Base-by-base conservation (phyloP, 768 basidiomycete species). In the Leccinum subtestaceum region DNA sequence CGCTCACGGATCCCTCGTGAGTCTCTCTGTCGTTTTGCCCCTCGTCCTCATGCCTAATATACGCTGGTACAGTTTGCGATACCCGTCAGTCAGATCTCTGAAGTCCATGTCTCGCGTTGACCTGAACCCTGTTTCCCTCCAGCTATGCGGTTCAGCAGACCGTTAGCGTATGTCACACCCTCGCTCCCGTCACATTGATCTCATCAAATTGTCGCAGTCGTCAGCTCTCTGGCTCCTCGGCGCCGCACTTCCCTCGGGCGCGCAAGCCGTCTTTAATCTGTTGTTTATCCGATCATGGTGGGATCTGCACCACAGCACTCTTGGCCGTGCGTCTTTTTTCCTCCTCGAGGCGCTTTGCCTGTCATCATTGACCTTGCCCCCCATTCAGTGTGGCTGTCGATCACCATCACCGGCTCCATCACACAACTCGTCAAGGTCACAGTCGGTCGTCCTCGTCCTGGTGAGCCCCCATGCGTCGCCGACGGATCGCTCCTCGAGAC, bases 361-460 rank as follows among this genome's bases (percentile, higher is more conserved):
- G 7, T 21, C 15, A 10, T 29, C 8, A 5, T 46, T 67, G 40
- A 56, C 31, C 15, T 43, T 17, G n/a, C 7, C 23, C 11, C 50
- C 21, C 2, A 36, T 32, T 51, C 69, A 87, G 88, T 93, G 55
- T 75, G 87, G 53, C 80, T 93, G 38, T 82, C 84, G n/a, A 79
- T 91, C 52, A 75, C 88, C 11, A 72, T 94, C 34, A 84, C 94
- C 2, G 90, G 90, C 5, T 71, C 86, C 10, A 76, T 95, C 49
- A 97, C 95, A 0, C 90, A 95, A 66, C 74, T 92, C 56, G 77
- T 85, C 57, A 98, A 97, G 72, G 75, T 92, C 40, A 84, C 86
- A 3, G 96, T 96, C 52, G 95, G 94, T 10, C 84, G 95, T 10
- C 94, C 95, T 8, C 84, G 95, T 13, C 94, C 93, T 50, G 93